Conservation (phyloP, 148 eudicot genomes). For the Spergularia marina region DNA sequence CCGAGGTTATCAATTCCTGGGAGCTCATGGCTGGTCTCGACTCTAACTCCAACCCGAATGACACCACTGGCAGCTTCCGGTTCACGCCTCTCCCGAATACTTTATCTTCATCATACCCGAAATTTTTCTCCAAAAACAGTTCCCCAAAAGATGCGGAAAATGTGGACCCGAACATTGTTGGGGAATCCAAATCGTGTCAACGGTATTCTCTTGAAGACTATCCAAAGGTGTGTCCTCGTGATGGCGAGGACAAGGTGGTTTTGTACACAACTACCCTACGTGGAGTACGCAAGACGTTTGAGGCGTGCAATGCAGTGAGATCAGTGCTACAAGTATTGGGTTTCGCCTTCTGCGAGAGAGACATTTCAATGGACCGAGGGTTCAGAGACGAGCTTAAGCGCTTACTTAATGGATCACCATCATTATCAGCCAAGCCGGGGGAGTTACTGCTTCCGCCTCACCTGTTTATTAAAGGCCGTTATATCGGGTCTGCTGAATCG, state of each 20-base stretch:
- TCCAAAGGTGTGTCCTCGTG: constrained; percentile 57
- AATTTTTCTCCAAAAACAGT: background rate
- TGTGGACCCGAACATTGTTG: constrained; percentile 1
- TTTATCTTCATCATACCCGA: constrained; percentile 9
- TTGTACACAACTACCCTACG: constrained; percentile 71
- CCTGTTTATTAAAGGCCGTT: constrained; percentile 70
- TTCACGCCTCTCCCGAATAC: constrained; percentile 36
- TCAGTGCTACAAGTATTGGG: constrained; percentile 46
- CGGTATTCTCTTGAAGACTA: constrained; percentile 36
- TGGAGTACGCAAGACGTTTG: constrained; percentile 72
- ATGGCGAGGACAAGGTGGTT: constrained; percentile 56
- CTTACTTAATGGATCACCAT: constrained; percentile 18
- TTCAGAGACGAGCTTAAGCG: constrained; percentile 63
- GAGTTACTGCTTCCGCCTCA: constrained; percentile 45
- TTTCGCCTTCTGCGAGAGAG: constrained; percentile 59
- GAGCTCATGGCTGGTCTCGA: constrained; percentile 97
- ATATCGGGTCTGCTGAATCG: constrained; percentile 68
- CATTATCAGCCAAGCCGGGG: constrained; percentile 27
- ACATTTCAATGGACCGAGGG: constrained; percentile 81
- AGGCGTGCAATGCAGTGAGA: constrained; percentile 68
- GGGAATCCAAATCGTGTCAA: background rate
- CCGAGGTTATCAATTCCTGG: constrained; percentile 83
- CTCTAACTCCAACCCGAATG: background rate
- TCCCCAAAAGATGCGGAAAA: background rate
- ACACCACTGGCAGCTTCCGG: constrained; percentile 41